Conservation (phyloP, 1,139 yeast genomes). For the Zygosaccharomyces sapae region DNA sequence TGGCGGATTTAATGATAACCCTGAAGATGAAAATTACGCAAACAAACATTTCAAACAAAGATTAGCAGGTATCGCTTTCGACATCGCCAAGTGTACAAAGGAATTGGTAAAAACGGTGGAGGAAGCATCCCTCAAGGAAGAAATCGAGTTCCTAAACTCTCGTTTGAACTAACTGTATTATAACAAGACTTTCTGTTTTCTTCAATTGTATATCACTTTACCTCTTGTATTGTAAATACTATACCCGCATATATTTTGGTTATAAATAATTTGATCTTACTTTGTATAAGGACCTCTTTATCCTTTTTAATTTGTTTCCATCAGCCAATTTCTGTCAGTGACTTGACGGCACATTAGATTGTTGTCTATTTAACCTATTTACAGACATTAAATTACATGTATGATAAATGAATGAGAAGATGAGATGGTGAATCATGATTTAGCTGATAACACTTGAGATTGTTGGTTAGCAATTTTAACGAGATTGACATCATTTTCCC, state of each 20-base stretch:
- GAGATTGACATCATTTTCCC: constrained; percentile 20
- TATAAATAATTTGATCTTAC: background rate
- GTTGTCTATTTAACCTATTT: constrained; percentile 3
- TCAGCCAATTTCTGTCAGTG: background rate
- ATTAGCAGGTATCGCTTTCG: constrained; percentile 92
- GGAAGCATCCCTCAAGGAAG: constrained; percentile 84
- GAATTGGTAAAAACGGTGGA: constrained; percentile 94
- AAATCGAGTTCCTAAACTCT: constrained; percentile 47
- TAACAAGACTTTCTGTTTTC: background rate
- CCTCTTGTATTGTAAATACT: constrained; percentile 2
- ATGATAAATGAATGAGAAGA: background rate
- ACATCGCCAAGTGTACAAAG: constrained; percentile 92
- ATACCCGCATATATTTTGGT: background rate
- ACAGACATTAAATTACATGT: constrained; percentile 4
- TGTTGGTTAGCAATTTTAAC: constrained; percentile 24
- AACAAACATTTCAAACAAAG: constrained; percentile 84
- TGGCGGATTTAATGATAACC: constrained; percentile 37
- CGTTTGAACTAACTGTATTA: constrained; percentile 24
- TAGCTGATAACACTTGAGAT: constrained; percentile 1
- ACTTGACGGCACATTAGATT: background rate
- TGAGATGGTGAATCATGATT: background rate
- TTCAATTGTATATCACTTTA: background rate
- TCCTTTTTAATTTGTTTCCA: too few relatives aligned
- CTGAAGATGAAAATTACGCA: constrained; percentile 63
- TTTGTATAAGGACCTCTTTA: background rate